phyloP scores from a whole-genome alignment of 2,329 filamentous ascomycete species.

The Nemania sp. region DNA sequence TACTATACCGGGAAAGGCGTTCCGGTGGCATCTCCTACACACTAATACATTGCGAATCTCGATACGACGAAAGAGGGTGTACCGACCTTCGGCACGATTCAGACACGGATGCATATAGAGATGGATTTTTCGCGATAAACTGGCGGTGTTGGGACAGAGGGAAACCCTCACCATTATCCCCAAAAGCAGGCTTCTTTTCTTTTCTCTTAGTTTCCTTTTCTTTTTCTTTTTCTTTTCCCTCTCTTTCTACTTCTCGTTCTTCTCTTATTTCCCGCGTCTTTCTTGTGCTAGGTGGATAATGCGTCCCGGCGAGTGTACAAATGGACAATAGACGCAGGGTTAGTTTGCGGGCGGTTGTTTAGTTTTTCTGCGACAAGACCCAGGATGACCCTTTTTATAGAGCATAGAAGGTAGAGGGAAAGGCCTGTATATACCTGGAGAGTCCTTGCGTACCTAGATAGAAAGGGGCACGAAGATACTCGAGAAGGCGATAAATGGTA shows the following conservation, averaged over 20 bases:
- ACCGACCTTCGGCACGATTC: not conserved
- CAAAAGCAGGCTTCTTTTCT: not conserved
- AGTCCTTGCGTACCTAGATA: not conserved
- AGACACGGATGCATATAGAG: constrained; percentile 13
- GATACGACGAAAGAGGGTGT: constrained; percentile 12
- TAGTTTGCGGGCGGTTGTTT: constrained; percentile 12
- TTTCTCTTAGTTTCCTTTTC: too few relatives aligned
- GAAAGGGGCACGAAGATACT: not conserved
- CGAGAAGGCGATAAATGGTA: not conserved
- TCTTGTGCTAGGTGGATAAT: constrained; percentile 1
- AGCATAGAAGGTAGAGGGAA: constrained; percentile 15
- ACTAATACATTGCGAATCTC: constrained; percentile 17
- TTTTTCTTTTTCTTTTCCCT: not conserved
- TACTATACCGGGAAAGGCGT: constrained; percentile 30
- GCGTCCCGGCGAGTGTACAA: constrained; percentile 20
- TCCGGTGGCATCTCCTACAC: constrained; percentile 21
- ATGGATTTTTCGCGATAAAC: not conserved
- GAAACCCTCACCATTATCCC: not conserved
- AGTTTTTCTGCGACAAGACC: not conserved
- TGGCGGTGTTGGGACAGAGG: not conserved
- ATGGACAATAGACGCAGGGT: constrained; percentile 19
- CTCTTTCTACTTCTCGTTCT: not conserved
- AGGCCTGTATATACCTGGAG: not conserved
- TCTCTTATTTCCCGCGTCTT: not conserved
- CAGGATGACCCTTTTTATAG: constrained; percentile 20